Evolutionary conservation across 2,329 filamentous ascomycete species (phyloP), one percentile per base, ranked within the genome.

Genomic region (Ceratocystis smalleyi): DNA sequence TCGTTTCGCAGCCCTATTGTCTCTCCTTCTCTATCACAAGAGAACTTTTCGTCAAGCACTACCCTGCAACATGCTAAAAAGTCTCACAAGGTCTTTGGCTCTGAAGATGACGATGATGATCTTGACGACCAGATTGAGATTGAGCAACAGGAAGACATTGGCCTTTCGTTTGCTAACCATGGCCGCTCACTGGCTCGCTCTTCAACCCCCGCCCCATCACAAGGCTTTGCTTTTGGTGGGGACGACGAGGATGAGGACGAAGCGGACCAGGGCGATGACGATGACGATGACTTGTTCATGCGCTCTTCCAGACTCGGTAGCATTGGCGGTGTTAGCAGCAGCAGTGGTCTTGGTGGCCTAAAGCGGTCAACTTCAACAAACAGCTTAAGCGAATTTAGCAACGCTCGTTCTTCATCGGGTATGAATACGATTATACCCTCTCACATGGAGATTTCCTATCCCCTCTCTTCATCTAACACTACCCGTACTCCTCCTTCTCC

Each of bases 401-500:
- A 85, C 62, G 85, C 95, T 78, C 84, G 86, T 67, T 81, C 91
- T 69, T 95, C 84, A 61, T 94, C 89, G 47, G 91, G 90, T 69
- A 95, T 95, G 89, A 87, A 95, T 70, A 57, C 54, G 17, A 24
- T 24, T 57, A 91, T 95, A 87, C 89, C 90, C 6, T 87, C 86
- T 69, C 88, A 91, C 69, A 87, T 91, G 69, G 84, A 84, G 67
- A 88, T 90, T 68, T 77, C 57, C 63, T 55, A 54, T 43, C 57
- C 30, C 59, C 63, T 5, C 24, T 32, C 55, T 51, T 12, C 35
- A 40, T 40, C 35, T 40, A 40, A 40, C 10, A 40, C 27, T 60
- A 55, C 43, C 60, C 54, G 19, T 64, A 17, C 63, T 43, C 43
- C 63, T 55, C 57, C 45, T 61, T 55, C 63, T 22, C 43, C 63